Evolutionary conservation across 139 green algal genomes (phyloP).

Genomic region (Deuterostichococcus epilithicus): DNA sequence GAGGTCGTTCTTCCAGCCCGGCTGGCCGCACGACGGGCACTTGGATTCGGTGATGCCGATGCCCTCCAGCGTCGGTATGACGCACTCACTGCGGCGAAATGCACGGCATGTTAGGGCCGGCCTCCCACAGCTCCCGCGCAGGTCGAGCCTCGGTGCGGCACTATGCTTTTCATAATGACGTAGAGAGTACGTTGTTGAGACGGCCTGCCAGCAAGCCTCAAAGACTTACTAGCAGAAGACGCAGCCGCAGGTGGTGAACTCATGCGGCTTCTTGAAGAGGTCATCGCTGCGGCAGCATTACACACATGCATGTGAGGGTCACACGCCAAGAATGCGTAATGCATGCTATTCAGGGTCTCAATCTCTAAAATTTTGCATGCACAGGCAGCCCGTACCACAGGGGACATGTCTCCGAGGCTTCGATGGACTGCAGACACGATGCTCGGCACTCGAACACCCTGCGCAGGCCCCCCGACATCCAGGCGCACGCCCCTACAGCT

Average conservation of each 20-base stretch:
- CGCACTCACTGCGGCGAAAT: constrained; percentile 42
- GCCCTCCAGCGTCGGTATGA: constrained; percentile 51
- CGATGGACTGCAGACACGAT: neutral
- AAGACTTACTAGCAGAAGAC: constrained; percentile 56
- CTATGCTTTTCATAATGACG: neutral
- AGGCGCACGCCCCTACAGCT: neutral
- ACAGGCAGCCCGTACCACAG: neutral
- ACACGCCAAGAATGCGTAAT: no score
- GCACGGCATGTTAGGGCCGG: neutral
- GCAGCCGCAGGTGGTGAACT: constrained; percentile 44
- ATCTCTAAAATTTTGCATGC: no score
- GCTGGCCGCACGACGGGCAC: constrained; percentile 49
- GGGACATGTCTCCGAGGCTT: neutral
- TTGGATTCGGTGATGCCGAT: constrained; percentile 53
- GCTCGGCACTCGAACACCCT: neutral
- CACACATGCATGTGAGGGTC: no score
- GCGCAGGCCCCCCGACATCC: neutral
- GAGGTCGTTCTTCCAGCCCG: constrained; percentile 63
- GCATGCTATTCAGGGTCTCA: no score
- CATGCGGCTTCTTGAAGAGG: constrained; percentile 32
- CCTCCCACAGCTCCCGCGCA: neutral
- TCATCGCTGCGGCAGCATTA: constrained; percentile 25
- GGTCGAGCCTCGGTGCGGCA: neutral
- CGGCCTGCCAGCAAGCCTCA: neutral
- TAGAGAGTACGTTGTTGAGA: neutral